Evolutionary conservation across 2,329 filamentous ascomycete genomes (phyloP), one percentile per base, ranked within the genome.

Genomic region (Colletotrichum plurivorum): DNA sequence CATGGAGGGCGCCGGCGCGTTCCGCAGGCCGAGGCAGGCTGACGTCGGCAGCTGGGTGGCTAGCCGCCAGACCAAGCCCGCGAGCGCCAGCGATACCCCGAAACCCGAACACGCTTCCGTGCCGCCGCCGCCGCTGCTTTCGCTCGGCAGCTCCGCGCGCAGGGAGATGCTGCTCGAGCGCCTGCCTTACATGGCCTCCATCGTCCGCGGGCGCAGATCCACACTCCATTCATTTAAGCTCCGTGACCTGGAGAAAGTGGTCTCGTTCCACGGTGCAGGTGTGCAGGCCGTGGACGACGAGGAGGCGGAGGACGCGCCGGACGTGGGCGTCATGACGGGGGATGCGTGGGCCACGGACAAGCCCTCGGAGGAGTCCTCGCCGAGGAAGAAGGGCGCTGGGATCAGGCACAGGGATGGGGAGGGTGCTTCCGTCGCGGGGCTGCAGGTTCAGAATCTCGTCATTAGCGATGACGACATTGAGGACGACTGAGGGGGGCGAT

Each of bases 401-500:
- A 81, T 84, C 71, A 77, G 79, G 71, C 70, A 79, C 59, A 73
- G 75, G 73, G 58, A 73, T 66, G 31, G 31, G 31, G 72, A 76
- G 67, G 72, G 76, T 71, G 73, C 78, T 3, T 78, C 76, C 10
- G 76, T 82, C 52, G 80, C 80, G 2, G 80, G 83, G 31, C 76
- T 87, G 71, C 82, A 85, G 49, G 86, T 90, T 70, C 89, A 90
- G 77, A 92, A 91, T 74, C 80, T 95, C 72, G 88, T 94, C 52
- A 81, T 95, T 48, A 94, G 91, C 73, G 93, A 96, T 75, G 93
- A 96, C 80, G 93, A 96, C 82, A 95, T 96, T 76, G 92, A 94
- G 78, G 93, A 95, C 74, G 65, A 72, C 20, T 65, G 46, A 64
- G 52, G 16, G 2, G 5, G 18, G 18, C 5, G 45, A 20, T 18